Base-by-base conservation (phyloP, 805 yeast genomes). In the Huiozyma naganishii region DNA sequence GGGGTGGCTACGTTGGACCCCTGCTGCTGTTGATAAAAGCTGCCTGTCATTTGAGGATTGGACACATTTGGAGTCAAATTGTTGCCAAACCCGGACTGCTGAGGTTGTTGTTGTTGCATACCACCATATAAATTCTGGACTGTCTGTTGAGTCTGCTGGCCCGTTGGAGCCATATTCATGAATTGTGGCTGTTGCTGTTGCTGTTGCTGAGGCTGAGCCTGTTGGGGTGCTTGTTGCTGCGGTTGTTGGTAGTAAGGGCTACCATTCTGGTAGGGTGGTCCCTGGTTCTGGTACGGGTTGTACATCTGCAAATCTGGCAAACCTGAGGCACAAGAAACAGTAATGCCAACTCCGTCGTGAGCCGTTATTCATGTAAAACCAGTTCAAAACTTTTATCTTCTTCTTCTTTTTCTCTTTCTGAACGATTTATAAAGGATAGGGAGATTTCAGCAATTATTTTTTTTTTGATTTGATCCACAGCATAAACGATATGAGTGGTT, bases 21-120 rank as follows among this genome's bases (percentile, higher is more conserved):
- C 34, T 32, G 34, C 35, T 43, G 49, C 37, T 51, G 51, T 35
- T 45, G 48, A 27, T 51, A 45, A 38, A 44, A 51, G 39, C 47
- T 53, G 7, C 67, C 66, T 10, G 65, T 61, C 32, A 53, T 52
- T 43, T 57, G 64, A 29, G 53, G 46, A 13, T 50, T 55, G 34
- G 23, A 32, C 11, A 11, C 33, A 30, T 30, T 9, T 30, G 33
- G 11, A 30, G 9, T 30, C 32, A 33, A 12, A 29, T 32, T 29
- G 29, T 28, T 41, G n/a, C 37, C 35, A 30, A 41, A 44, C 27
- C 37, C 32, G 36, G 39, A 27, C 35, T 33, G 42, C 30, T 42
- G 39, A 17, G 34, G 42, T 35, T 38, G 45, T 13, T 43, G 39
- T 28, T 29, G 28, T n/a, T 39, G 12, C 36, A 37, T 39, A 33